phyloP scores from a whole-genome alignment of 208 protist species.

The Leishmania braziliensis region DNA sequence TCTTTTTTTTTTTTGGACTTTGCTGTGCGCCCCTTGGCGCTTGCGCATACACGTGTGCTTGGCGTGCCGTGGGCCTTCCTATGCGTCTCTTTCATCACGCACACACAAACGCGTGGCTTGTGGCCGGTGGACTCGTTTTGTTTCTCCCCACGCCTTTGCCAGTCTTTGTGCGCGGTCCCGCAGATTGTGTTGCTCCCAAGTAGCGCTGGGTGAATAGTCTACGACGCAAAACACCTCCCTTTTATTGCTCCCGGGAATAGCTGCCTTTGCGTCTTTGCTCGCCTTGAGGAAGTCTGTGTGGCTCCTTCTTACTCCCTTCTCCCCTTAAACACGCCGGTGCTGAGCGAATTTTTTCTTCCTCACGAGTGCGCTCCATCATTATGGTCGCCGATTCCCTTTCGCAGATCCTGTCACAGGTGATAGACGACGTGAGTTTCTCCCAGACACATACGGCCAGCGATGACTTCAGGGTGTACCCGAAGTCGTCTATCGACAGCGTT shows the following conservation, averaged over 20 bases:
- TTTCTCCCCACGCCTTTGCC: background rate
- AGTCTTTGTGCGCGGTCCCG: background rate
- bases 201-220: background rate
- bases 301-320: background rate
- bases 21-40: background rate
- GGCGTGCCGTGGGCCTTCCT: background rate
- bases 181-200: background rate
- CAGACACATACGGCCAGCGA: conserved; percentile 78
- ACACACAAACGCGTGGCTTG: background rate
- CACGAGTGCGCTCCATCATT: background rate
- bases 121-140: background rate
- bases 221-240: background rate
- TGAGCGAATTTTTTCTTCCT: background rate
- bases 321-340: background rate
- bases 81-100: background rate
- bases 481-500: conserved; percentile 65
- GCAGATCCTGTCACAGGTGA: conserved; percentile 36
- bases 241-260: background rate
- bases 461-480: conserved; percentile 76
- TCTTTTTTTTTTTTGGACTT: background rate
- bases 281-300: background rate
- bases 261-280: background rate
- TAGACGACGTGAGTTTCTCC: conserved; percentile 73
- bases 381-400: conserved; percentile 29
- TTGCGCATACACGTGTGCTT: background rate